Evolutionary conservation across 2,329 filamentous ascomycete genomes (phyloP).

Genomic region (Elsinoe australis): DNA sequence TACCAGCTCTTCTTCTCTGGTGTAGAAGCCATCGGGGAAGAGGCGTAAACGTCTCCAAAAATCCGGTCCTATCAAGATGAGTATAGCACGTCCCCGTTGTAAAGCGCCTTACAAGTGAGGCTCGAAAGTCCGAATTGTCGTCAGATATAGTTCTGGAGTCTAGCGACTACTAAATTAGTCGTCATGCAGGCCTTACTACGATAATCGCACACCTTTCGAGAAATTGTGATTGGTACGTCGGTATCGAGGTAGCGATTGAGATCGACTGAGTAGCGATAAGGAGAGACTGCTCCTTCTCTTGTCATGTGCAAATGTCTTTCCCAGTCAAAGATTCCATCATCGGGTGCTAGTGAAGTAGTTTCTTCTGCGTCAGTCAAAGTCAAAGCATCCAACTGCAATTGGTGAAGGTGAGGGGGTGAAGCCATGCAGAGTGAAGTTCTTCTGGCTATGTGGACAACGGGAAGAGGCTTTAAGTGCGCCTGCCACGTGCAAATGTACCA

Average conservation of each 20-base stretch:
- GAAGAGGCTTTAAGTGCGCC: slow-evolving; percentile 2
- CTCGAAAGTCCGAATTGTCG: slow-evolving; percentile 14
- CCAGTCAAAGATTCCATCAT: not conserved
- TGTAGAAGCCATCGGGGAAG: not conserved
- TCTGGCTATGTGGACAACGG: not conserved
- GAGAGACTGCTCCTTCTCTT: slow-evolving; percentile 3
- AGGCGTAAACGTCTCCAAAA: slow-evolving; percentile 1
- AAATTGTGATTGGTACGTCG: slow-evolving; percentile 12
- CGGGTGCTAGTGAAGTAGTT: not conserved
- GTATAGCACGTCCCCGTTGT: no score
- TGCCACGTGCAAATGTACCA: not conserved
- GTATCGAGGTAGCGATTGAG: slow-evolving; percentile 22
- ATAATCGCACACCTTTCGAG: not conserved
- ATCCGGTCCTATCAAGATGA: not conserved
- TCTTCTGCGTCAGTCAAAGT: not conserved
- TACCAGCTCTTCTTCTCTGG: slow-evolving; percentile 15
- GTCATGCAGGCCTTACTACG: no score
- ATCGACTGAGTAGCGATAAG: slow-evolving; percentile 21
- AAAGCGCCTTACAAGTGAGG: not conserved
- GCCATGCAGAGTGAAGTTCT: not conserved
- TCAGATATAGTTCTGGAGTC: not conserved
- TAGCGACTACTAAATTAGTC: no score
- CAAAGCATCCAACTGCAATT: slow-evolving; percentile 6
- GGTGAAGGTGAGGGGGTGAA: slow-evolving; percentile 6
- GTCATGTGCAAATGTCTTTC: slow-evolving; percentile 12